Evolutionary conservation across 2,329 filamentous ascomycete species (phyloP), one percentile per base, ranked within the genome.

Genomic region (Fusarium goolgardi): DNA sequence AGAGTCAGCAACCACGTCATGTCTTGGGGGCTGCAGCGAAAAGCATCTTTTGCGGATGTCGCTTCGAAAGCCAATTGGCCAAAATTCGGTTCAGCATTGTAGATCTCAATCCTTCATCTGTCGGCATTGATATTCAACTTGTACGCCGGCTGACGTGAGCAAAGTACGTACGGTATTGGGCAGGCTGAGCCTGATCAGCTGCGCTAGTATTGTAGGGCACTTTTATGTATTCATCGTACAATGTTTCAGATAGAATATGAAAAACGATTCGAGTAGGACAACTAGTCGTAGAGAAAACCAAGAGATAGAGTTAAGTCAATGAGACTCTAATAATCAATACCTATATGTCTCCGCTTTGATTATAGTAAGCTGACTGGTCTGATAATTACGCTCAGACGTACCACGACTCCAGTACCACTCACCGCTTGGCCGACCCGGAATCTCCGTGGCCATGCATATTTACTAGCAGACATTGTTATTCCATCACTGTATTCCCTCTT

Each of bases 131-230:
- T 15, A 20, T 45, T 11, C 3, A 10, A 45, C n/a, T 2, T 6
- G n/a, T 8, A 23, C 41, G 10, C 25, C 2, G 25, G 25, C 43
- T 31, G 25, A 45, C 25, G 25, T 45, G n/a, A 45, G 43, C 6
- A 21, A 31, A 15, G 37, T 13, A 16, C 13, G 10, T 16, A 5
- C 13, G n/a, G 13, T 11, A 20, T 10, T 6, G 20, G 13, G 25
- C 12, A 11, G 25, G 25, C 8, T 29, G 13, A 29, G 7, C 8
- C 25, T 7, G 2, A 45, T 16, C 25, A 16, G 5, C 5, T 31
- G n/a, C 7, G 8, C 8, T 16, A 20, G 1, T 15, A 8, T 21
- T 5, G 4, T 5, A 0, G 21, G n/a, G 9, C 12, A 29, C 3
- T 31, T 31, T 8, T 4, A 6, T 20, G 5, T 20, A 31, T 16